Evolutionary conservation across 139 green algal species (phyloP), one percentile per base, ranked within the genome.

Genomic region (Micractinium sp.): DNA sequence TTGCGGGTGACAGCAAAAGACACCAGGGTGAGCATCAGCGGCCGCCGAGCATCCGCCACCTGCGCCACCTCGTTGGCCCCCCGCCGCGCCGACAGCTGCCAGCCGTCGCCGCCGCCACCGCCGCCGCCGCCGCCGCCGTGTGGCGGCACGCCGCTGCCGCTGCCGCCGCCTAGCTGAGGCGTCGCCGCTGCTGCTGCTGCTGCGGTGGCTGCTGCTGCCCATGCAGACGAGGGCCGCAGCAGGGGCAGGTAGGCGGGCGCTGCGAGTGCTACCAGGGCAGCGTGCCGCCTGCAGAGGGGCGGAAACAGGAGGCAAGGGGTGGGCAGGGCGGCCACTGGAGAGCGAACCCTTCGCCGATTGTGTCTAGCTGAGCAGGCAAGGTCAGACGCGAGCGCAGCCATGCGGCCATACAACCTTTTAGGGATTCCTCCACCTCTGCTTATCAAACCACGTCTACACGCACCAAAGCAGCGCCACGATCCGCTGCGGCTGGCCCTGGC

Each of bases 1-100:
- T 92, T 93, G 77, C 90, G 94, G 5, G 95, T 97, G 7, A 97
- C 95, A 1, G 96, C 94, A 88, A 97, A 97, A 0, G 96, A 97
- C 16, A 93, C 95, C 3, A 98, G 87, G 13, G 95, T 98, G 0
- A 98, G 92, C 2, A 67, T 83, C 39, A 94, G 53, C 31, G 85
- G 47, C 53, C 74, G 81, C 14, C 36, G 3, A 47, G 56, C 82
- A 2, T 60, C 85, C 20, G 84, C 89, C 38, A 92, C 16, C 84
- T 92, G 82, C 36, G 85, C 69, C 3, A 71, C 61, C 76, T 92
- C 89, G n/a, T 90, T 29, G 0, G 83, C 33, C 7, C 38, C 18
- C 0, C 75, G 60, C 85, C 35, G 53, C 22, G 38, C 27, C 31
- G 67, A 22, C 39, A 38, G 33, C 35, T n/a, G 20, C 35, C 78